Conservation (phyloP, 306 rosid genomes). For the Vigna reflexopilosa region DNA sequence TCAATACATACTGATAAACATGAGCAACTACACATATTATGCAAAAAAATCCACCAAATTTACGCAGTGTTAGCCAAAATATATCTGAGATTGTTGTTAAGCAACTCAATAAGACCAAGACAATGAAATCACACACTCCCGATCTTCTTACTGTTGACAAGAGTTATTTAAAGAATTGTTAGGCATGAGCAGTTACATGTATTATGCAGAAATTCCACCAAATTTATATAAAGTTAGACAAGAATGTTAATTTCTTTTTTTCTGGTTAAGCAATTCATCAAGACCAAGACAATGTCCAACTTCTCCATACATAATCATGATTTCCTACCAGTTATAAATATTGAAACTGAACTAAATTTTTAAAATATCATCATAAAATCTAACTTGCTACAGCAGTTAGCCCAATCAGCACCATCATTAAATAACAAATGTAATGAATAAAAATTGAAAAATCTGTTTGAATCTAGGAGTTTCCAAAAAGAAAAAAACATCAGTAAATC, state of each 20-base stretch:
- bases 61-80: conserved; percentile 22
- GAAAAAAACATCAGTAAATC: conserved; percentile 26
- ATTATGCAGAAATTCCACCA: conserved; percentile 22
- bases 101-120: not conserved
- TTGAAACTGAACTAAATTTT: conserved; percentile 15
- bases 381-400: not conserved
- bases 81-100: not conserved
- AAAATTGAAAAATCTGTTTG: conserved; percentile 3
- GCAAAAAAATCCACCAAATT: conserved; percentile 18
- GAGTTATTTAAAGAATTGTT: not conserved
- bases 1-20: not conserved
- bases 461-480: conserved; percentile 26
- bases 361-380: conserved; percentile 31
- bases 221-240: conserved; percentile 19
- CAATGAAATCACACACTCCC: not conserved
- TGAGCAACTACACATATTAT: conserved; percentile 12
- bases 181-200: conserved; percentile 15
- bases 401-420: not conserved
- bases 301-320: not conserved
- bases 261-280: conserved; percentile 6
- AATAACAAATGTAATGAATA: conserved; percentile 11
- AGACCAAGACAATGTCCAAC: not conserved
- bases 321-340: conserved; percentile 7
- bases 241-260: not conserved
- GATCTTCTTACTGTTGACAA: not conserved